phyloP scores from a whole-genome alignment of 208 protist genomes.

The Trypanosoma theileri region DNA sequence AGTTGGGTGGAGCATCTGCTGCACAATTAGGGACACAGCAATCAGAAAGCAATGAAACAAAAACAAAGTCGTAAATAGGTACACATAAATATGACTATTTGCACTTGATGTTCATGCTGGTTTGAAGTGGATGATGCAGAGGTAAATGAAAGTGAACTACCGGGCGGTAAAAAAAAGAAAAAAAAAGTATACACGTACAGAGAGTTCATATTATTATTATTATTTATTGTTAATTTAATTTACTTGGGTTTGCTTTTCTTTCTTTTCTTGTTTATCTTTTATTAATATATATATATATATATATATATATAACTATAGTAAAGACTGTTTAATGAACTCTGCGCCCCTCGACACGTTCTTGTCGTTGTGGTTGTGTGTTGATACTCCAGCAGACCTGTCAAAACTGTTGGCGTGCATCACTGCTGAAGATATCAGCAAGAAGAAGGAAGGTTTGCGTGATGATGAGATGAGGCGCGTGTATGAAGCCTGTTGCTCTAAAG shows the following conservation, averaged over 20 bases:
- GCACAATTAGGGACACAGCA: constrained; percentile 14
- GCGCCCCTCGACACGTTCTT: constrained; percentile 13
- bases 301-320: neutral
- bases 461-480: constrained; percentile 2
- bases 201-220: constrained; percentile 8
- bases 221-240: constrained; percentile 8
- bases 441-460: neutral
- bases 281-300: neutral
- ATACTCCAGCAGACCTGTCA: constrained; percentile 1
- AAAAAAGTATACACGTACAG: neutral
- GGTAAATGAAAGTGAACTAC: neutral
- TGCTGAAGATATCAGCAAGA: neutral
- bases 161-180: neutral
- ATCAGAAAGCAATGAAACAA: neutral
- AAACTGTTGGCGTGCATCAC: constrained; percentile 5
- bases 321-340: neutral
- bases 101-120: neutral
- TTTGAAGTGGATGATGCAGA: neutral
- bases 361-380: constrained; percentile 1
- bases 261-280: neutral
- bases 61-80: neutral
- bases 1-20: constrained; percentile 28
- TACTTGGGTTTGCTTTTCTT: neutral
- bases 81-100: neutral
- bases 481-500: neutral